Evolutionary conservation across 164 flowering plant species (phyloP).

Genomic region (Magnolia sinica): DNA sequence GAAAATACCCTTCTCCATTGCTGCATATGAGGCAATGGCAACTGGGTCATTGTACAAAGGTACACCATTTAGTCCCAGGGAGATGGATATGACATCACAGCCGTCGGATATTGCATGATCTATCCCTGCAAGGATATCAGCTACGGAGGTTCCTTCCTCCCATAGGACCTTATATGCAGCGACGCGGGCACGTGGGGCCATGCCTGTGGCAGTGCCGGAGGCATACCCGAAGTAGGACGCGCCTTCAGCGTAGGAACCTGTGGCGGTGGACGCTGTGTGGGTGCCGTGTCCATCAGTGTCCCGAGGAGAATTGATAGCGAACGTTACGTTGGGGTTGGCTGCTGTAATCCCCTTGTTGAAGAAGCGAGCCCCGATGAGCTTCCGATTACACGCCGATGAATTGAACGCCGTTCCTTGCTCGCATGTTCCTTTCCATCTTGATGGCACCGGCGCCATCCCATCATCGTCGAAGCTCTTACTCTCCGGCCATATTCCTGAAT

Average conservation of each 20-base stretch:
- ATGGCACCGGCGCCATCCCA: slow-evolving; percentile 48
- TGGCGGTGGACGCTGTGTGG: slow-evolving; percentile 67
- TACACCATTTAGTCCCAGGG: slow-evolving; percentile 41
- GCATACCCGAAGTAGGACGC: slow-evolving; percentile 66
- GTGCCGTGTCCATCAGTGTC: slow-evolving; percentile 79
- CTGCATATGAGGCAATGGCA: slow-evolving; percentile 67
- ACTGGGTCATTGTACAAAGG: slow-evolving; percentile 52
- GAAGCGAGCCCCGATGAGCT: slow-evolving; percentile 68
- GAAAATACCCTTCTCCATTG: slow-evolving; percentile 53
- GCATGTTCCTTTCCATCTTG: slow-evolving; percentile 67
- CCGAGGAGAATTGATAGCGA: slow-evolving; percentile 52
- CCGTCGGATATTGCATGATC: slow-evolving; percentile 64
- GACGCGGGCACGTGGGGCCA: slow-evolving; percentile 59
- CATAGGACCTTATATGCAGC: slow-evolving; percentile 72
- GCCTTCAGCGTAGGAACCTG: slow-evolving; percentile 42
- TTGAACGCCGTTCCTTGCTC: slow-evolving; percentile 44
- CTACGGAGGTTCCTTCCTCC: slow-evolving; percentile 32
- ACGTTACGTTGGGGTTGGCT: slow-evolving; percentile 31
- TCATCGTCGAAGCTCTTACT: slow-evolving; percentile 59
- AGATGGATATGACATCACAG: slow-evolving; percentile 57
- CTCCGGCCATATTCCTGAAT: slow-evolving; percentile 84
- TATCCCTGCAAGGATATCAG: slow-evolving; percentile 64
- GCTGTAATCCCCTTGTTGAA: slow-evolving; percentile 57
- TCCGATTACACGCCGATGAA: slow-evolving; percentile 62
- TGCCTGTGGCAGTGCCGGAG: slow-evolving; percentile 50